A percentile compares a stretch with the other conserved stretches of the same genome.
Evolutionary conservation across 345 rosid genomes (phyloP).

Genomic region (Corchorus capsularis): DNA sequence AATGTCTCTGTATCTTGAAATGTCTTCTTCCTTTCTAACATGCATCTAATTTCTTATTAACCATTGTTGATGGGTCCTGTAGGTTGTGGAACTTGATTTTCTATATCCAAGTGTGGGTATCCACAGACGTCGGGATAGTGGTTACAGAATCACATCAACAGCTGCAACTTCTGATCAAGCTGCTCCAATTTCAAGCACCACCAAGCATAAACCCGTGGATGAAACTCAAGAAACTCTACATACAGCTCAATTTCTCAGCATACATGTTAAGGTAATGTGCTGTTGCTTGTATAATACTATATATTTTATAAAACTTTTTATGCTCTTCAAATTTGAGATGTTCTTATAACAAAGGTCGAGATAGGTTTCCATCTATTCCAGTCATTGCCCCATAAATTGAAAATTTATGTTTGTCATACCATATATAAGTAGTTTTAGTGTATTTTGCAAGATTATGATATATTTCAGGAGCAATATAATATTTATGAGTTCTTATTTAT

Average conservation of each 20-base stretch:
- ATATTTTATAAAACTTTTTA: neutral
- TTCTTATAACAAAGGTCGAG: neutral
- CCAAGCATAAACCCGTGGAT: slow-evolving; percentile 71
- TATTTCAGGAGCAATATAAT: too few relatives aligned
- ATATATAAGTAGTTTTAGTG: neutral
- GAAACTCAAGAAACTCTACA: slow-evolving; percentile 98
- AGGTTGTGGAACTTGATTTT: slow-evolving; percentile 99
- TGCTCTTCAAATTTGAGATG: neutral
- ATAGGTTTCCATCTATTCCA: neutral
- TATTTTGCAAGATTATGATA: neutral
- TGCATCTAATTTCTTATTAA: neutral
- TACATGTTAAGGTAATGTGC: slow-evolving; percentile 84
- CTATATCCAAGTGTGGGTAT: slow-evolving; percentile 99
- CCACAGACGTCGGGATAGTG: slow-evolving; percentile 91
- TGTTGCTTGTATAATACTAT: neutral
- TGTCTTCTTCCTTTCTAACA: neutral
- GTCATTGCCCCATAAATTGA: neutral
- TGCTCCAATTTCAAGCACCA: slow-evolving; percentile 85
- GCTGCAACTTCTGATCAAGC: slow-evolving; percentile 96
- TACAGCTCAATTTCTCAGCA: slow-evolving; percentile 90
- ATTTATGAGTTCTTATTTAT: too few relatives aligned
- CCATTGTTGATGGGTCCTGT: neutral
- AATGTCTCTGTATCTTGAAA: neutral
- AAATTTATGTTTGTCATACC: too few relatives aligned
- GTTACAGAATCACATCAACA: slow-evolving; percentile 89